Base-by-base conservation (phyloP, 768 basidiomycete genomes). In the button mushroom (Agaricus bisporus) region DNA sequence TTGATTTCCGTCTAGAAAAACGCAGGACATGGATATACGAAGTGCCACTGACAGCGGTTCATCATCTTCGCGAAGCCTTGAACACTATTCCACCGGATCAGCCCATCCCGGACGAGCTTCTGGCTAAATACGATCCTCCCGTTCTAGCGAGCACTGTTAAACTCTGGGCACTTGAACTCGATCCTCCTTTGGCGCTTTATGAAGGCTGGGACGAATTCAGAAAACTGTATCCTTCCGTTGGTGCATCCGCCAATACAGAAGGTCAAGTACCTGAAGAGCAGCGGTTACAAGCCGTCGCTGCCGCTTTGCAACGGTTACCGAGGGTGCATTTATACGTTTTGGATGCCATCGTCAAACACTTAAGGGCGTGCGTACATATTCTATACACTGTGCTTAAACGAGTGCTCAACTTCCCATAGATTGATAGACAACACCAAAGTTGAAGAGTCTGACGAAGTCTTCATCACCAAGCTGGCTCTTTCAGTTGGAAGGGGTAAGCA, bases 11-110 rank as follows among this genome's bases (percentile, higher is more conserved):
- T 10, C 12, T n/a, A 54, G 94, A 95, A 66, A 87, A 82, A 64
- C 83, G 95, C 55, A 92, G 87, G 71, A 73, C 86, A 3, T 98
- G 95, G 95, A 90, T 98, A 50, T 98, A 97, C 68, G 92, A 98
- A 61, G 88, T 91, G 3, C 93, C 94, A 1, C 77, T 98, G 5
- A 74, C 82, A 1, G 81, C 83, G 22, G 79, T 88, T 14, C 95
- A 98, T 61, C 86, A 87, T 55, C 82, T 98, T 28, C 85, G 95
- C 53, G 90, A 93, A 68, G 76, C 77, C 5, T 73, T 98, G 49
- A 95, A 97, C 64, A 81, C 77, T 9, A 69, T 88, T n/a, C 84
- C 80, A 6, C 65, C 76, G 48, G 77, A 74, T 25, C 73, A 76
- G 51, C 66, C 85, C 18, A 80, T 88, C 58, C 71, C 90, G 14